Conservation (phyloP, 345 rosid genomes). For the Eucalyptus curtisii region DNA sequence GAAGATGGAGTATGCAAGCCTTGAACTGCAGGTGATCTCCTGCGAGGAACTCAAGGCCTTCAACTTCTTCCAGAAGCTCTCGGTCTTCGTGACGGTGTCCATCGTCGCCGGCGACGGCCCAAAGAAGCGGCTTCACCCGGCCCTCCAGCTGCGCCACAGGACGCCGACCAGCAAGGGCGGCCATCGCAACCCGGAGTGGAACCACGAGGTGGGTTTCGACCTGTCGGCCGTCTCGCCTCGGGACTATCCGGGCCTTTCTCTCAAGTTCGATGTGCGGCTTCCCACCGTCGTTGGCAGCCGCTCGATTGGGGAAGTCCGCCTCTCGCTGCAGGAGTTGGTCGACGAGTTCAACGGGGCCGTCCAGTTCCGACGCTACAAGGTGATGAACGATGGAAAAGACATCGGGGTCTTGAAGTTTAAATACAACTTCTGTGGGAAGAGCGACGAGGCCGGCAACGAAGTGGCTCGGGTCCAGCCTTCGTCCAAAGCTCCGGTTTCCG, state of each 20-base stretch:
- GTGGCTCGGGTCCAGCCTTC: neutral
- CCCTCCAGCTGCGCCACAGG: constrained; percentile 12
- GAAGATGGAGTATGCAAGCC: too few species aligned
- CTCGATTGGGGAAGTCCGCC: constrained; percentile 19
- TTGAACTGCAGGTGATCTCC: too few species aligned
- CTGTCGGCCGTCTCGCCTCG: neutral
- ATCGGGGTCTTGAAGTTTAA: constrained; percentile 30
- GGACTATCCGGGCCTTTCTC: neutral
- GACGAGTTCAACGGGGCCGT: constrained; percentile 17
- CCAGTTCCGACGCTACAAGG: constrained; percentile 16
- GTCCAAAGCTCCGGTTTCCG: neutral
- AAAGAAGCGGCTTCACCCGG: neutral
- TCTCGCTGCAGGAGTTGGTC: constrained; percentile 19
- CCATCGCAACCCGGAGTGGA: constrained; percentile 34
- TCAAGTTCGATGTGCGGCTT: constrained; percentile 14
- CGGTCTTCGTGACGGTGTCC: constrained; percentile 14
- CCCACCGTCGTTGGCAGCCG: constrained; percentile 4
- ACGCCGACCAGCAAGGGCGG: constrained; percentile 13
- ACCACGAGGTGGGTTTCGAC: constrained; percentile 21
- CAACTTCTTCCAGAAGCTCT: too few species aligned
- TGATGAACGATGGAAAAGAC: constrained; percentile 16
- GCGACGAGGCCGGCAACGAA: neutral
- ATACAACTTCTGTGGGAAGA: constrained; percentile 6
- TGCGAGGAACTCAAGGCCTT: too few species aligned
- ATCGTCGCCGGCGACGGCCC: constrained; percentile 3